phyloP scores from a whole-genome alignment of 495 filamentous ascomycete genomes.

The Aspergillus biplanus region DNA sequence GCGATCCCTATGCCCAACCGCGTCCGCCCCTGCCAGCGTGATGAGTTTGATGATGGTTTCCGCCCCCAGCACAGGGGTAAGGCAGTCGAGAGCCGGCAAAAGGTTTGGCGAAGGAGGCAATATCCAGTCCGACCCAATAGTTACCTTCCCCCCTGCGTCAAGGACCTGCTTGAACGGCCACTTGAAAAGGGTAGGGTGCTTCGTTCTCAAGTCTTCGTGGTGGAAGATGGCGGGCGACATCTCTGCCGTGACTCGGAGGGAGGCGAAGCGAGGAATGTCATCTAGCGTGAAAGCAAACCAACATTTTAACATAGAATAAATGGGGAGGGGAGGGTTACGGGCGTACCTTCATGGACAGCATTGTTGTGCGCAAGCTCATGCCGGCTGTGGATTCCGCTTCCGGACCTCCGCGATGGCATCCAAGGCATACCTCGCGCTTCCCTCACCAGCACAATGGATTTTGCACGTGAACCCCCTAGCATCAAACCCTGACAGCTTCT shows the following conservation, averaged over 20 bases:
- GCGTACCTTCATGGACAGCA: constrained; percentile 5
- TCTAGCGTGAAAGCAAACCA: background rate
- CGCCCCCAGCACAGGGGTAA: too few relatives aligned
- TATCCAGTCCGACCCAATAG: constrained; percentile 5
- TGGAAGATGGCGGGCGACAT: constrained; percentile 4
- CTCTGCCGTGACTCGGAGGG: background rate
- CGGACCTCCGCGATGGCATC: background rate
- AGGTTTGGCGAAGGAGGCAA: background rate
- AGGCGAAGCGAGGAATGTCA: background rate
- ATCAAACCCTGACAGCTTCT: background rate
- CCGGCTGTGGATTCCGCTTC: background rate
- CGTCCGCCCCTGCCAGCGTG: too few relatives aligned
- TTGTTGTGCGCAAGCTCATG: constrained; percentile 15
- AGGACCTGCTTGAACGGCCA: background rate
- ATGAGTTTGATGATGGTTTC: too few relatives aligned
- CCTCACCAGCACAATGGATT: constrained; percentile 8
- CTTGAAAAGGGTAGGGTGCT: background rate
- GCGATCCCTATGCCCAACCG: too few relatives aligned
- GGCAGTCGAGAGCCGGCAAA: background rate
- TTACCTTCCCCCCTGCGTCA: background rate
- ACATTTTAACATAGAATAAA: background rate
- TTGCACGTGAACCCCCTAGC: constrained; percentile 11
- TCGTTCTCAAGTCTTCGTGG: background rate
- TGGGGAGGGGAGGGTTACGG: background rate
- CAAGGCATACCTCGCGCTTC: background rate